These are phyloP conservation scores for Apostasia shenzhenica DNA, from an alignment of 106 monocot species.

Conservation along the genomic window DNA sequence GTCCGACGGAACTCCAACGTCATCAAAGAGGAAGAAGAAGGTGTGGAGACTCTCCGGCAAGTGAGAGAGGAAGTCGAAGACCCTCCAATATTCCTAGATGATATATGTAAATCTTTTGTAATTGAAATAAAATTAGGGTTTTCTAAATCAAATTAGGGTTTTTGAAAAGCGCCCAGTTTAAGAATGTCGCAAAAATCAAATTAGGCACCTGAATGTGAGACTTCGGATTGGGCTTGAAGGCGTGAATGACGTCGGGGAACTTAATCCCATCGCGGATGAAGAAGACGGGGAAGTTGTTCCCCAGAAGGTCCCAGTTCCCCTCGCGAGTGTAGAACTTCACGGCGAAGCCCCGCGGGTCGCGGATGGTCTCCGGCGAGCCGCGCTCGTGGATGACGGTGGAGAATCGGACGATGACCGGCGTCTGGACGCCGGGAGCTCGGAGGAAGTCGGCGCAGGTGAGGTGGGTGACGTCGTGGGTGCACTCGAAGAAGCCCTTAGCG, in stretches of 20 bases:
- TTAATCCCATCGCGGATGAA: conserved; percentile 86
- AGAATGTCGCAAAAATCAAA: too few relatives aligned
- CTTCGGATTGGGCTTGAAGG: conserved; percentile 81
- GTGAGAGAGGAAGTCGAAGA: conserved; percentile 79
- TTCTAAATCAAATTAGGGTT: too few relatives aligned
- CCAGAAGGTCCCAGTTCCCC: conserved; percentile 84
- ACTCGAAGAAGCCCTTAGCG: conserved; percentile 78
- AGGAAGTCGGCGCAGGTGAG: conserved; percentile 79
- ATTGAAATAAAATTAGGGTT: too few relatives aligned
- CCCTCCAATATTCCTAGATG: conserved; percentile 88
- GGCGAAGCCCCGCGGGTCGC: conserved; percentile 75
- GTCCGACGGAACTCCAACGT: conserved; percentile 68
- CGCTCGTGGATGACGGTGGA: conserved; percentile 82
- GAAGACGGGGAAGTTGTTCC: conserved; percentile 90
- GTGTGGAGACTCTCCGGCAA: conserved; percentile 83
- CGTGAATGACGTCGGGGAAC: conserved; percentile 88
- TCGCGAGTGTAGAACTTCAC: conserved; percentile 74
- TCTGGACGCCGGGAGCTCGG: conserved; percentile 59
- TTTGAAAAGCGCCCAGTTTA: too few relatives aligned
- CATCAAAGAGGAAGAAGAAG: conserved; percentile 94
- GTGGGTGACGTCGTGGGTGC: conserved; percentile 61
- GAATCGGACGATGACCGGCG: conserved; percentile 68
- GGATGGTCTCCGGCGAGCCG: conserved; percentile 70
- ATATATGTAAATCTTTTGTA: too few relatives aligned
- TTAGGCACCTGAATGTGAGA: conserved; percentile 43